Evolutionary conservation across 768 basidiomycete genomes (phyloP).

Genomic region (Galerina sulciceps): DNA sequence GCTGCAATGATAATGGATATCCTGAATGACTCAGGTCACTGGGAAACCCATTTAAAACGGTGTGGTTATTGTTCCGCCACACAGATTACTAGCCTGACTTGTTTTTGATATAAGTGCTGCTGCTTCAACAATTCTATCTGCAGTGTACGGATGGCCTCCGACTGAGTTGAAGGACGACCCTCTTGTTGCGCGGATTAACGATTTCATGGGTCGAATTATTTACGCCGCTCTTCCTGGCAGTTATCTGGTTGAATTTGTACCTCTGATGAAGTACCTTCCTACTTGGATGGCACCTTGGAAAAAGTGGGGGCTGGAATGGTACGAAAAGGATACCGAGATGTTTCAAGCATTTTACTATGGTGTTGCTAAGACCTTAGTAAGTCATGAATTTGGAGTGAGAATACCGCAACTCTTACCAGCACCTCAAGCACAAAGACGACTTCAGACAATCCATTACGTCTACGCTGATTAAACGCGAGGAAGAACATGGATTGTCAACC

Average conservation of each 20-base stretch:
- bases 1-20: conserved; percentile 3
- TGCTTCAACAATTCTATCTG: conserved; percentile 52
- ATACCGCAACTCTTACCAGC: neutral
- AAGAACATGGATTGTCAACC: neutral
- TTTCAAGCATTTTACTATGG: conserved; percentile 33
- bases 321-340: neutral
- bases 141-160: conserved; percentile 48
- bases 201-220: conserved; percentile 50
- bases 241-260: conserved; percentile 40
- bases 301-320: conserved; percentile 38
- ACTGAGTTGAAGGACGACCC: conserved; percentile 51
- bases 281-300: conserved; percentile 55
- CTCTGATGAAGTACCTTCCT: conserved; percentile 43
- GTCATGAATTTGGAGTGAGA: conserved; percentile 1
- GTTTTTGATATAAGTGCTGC: conserved; percentile 20
- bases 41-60: conserved; percentile 30
- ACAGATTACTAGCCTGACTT: neutral
- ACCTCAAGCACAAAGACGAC: neutral
- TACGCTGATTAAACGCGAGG: neutral
- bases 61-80: neutral
- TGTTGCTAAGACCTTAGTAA: conserved; percentile 46
- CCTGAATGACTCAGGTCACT: conserved; percentile 19
- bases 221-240: conserved; percentile 40
- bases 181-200: conserved; percentile 47
- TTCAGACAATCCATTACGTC: neutral